Base-by-base conservation (phyloP, 805 yeast species). In the Novakomyces olei region DNA sequence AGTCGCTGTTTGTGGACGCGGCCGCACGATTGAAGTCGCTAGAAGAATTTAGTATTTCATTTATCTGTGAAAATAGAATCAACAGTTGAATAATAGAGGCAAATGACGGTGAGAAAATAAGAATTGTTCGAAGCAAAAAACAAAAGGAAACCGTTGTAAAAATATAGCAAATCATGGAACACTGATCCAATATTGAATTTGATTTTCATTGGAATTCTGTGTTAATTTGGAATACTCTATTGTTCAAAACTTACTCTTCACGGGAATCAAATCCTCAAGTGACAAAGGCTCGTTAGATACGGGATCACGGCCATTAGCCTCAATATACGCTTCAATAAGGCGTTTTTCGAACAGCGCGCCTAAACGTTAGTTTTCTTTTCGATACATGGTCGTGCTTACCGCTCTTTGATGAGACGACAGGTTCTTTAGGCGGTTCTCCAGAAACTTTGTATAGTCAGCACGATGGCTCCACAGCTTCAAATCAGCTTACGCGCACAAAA, bases 221-320 rank as follows among this genome's bases (percentile, higher is more conserved):
- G 16, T 4, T 7, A 7, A 10, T 8, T 27, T 27, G 16, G 12
- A 27, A 5, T 9, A 7, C 6, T 12, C 10, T 6, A 4, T 10
- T 15, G 3, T 4, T n/a, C 15, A 18, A 14, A 3, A 24, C 37
- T 5, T 22, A 39, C 44, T 43, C 6, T 50, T 47, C 15, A 67
- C 43, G 2, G 48, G 53, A 5, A 81, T 54, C 8, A 81, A 54
- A 12, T 80, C 88, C 1, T 65, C 69, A 1, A 48, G 42, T 0
- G 59, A 39, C 38, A 81, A 51, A 2, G 72, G 67, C 33, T 74
- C 72, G 36, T 72, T 67, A 10, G 65, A 62, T 15, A 81, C 56
- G 2, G 96, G 96, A 47, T 83, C 96, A 27, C 57, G 65, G 1
- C 73, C 73, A 34, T 69, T 58, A 30, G 75, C 67, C 5, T 63